Base-by-base conservation (phyloP, 2,329 filamentous ascomycete genomes). In the Fusarium sp. region DNA sequence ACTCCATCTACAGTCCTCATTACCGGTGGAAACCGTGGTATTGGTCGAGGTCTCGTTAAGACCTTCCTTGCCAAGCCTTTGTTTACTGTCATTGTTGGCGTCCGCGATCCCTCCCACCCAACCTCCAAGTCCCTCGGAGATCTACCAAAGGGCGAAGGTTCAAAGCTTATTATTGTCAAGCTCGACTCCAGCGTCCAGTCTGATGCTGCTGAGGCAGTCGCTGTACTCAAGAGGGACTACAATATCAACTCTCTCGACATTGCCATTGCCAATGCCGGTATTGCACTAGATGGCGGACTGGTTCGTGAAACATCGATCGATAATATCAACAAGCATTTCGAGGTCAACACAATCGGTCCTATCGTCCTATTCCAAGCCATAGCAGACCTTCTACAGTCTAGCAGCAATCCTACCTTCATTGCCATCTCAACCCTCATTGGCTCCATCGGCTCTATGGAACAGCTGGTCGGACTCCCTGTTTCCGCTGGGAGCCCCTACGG, bases 11-110 rank as follows among this genome's bases (percentile, higher is more conserved):
- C 51, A 7, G 15, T 54, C 14, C 40, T 54, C 20, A 54, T 54
- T 7, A 54, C 51, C 2, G 51, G 51, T n/a, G 51, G 51, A 47
- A 54, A 54, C 40, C 40, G 51, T 9, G 51, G 51, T 5, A 54
- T 47, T 26, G 40, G 51, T 3, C 11, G n/a, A 9, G 51, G 51
- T 7, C 17, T 54, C 7, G 51, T 54, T 11, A 19, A 37, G 40
- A 37, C n/a, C 0, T 47, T 37, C 1, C 40, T 54, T 17, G 22
- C 30, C 3, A 22, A n/a, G 0, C 40, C 51, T 2, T 47, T n/a
- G 1, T 4, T 20, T n/a, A 54, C 40, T 11, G 30, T 54, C 17
- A 26, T 54, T n/a, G 51, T 15, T 22, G 51, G 15, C 22, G 40
- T 54, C 8, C 51, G 51, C 22, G 30, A 54, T 19, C 51, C 40